Base-by-base conservation (phyloP, 139 green algal genomes). In the Limnomonas spitsbergensis region DNA sequence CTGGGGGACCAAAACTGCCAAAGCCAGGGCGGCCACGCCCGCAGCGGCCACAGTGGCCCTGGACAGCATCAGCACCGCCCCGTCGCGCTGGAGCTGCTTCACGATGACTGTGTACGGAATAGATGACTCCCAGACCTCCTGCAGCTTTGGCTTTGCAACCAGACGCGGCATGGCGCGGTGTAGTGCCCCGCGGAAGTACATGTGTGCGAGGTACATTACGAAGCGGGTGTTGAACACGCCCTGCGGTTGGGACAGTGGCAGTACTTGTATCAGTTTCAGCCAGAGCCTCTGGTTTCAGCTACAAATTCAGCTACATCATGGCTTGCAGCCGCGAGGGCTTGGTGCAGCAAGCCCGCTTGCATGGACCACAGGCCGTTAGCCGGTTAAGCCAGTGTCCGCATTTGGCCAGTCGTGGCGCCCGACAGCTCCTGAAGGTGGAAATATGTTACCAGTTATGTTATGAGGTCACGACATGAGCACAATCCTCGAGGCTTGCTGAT, bases 191-290 rank as follows among this genome's bases (percentile, higher is more conserved):
- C 61, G 61, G n/a, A 7, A 71, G 61, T 71, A 71, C 61, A 71
- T 71, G 61, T 71, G 61, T 24, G 61, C 61, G n/a, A 31, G 9
- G 61, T 71, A 71, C 61, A 71, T 71, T 6, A 31, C 9, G 61
- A 71, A 71, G 27, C 26, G n/a, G 7, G 9, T 31, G 61, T 71
- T 71, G 61, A 35, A 38, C 6, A 71, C 9, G n/a, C 61, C 61
- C 61, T 71, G 61, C 61, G 24, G 6, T 20, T 35, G 61, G 7
- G 24, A 20, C 9, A 35, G 6, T 7, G 61, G 9, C 27, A 14
- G 20, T 20, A 61, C 47, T 20, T 29, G 47, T 29, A 61, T 61
- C 20, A 29, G 47, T 20, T 61, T 29, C 20, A 61, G 20, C 14
- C 20, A 61, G 20, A 61, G 20, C 14, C 47, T 61, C 47, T 61